phyloP scores from a whole-genome alignment of 1,284 basidiomycete genomes.

The Vanrija sp. region DNA sequence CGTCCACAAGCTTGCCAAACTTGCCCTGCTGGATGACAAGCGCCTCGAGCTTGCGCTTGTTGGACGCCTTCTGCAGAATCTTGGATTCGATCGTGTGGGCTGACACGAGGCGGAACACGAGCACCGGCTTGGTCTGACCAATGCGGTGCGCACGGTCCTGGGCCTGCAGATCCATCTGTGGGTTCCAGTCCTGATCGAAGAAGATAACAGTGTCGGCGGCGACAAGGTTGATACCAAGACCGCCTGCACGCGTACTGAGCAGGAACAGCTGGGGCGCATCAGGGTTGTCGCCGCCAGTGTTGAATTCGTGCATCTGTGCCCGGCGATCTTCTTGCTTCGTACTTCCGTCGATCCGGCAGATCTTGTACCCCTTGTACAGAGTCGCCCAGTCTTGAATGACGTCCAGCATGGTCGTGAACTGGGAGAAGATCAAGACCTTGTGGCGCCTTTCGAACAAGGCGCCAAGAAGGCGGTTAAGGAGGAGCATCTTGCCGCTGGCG shows the following conservation, averaged over 20 bases:
- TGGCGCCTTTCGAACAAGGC: constrained; percentile 78
- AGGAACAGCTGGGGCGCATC: constrained; percentile 77
- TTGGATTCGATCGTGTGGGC: constrained; percentile 83
- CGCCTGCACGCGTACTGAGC: constrained; percentile 87
- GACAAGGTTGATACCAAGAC: constrained; percentile 85
- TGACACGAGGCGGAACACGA: constrained; percentile 82
- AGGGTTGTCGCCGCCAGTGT: constrained; percentile 62
- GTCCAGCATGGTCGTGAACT: constrained; percentile 94
- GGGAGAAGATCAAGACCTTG: constrained; percentile 87
- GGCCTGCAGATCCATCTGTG: constrained; percentile 94
- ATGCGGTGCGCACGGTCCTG: constrained; percentile 95
- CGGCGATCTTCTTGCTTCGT: constrained; percentile 75
- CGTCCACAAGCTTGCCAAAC: constrained; percentile 58
- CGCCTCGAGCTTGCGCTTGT: constrained; percentile 85
- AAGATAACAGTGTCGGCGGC: constrained; percentile 93
- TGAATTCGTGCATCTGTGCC: constrained; percentile 80
- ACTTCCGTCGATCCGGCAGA: constrained; percentile 87
- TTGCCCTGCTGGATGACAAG: constrained; percentile 90
- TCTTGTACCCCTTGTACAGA: constrained; percentile 70
- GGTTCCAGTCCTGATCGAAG: constrained; percentile 94
- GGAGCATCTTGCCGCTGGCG: constrained; percentile 93
- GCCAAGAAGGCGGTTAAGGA: constrained; percentile 80
- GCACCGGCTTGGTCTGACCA: constrained; percentile 81
- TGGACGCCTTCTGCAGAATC: constrained; percentile 82
- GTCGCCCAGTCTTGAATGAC: constrained; percentile 88